Percentiles rank a stretch among this genome's conserved stretches.
Conservation (phyloP, 2,329 filamentous ascomycete species). For the Penicillium hesseltinei region DNA sequence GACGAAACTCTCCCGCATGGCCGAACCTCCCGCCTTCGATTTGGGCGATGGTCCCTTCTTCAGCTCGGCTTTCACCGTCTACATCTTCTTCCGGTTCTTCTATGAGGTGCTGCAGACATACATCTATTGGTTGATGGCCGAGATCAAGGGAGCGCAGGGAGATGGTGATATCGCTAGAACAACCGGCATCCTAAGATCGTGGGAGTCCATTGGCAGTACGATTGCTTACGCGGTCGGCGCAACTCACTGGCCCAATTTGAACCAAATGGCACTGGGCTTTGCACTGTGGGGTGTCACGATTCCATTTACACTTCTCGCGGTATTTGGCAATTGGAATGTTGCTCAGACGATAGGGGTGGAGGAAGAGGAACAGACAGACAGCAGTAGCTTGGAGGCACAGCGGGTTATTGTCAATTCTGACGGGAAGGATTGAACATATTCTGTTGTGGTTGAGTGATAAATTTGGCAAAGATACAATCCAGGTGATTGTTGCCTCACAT, state of each 20-base stretch:
- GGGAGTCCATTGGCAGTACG: constrained; percentile 35
- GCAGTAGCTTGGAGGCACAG: constrained; percentile 13
- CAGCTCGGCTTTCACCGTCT: constrained; percentile 45
- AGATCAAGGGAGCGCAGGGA: constrained; percentile 25
- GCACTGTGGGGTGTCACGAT: constrained; percentile 30
- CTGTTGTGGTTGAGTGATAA: not conserved
- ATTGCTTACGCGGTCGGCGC: constrained; percentile 34
- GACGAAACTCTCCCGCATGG: constrained; percentile 48
- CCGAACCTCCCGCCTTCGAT: constrained; percentile 44
- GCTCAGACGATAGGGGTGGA: not conserved
- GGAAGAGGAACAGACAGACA: constrained; percentile 4
- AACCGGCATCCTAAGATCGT: constrained; percentile 33
- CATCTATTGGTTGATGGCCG: constrained; percentile 52
- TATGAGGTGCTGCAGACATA: constrained; percentile 55
- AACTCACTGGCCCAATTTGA: constrained; percentile 30
- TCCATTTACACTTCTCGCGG: constrained; percentile 18
- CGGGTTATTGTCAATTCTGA: constrained; percentile 5
- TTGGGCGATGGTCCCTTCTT: constrained; percentile 23
- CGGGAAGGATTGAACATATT: not conserved
- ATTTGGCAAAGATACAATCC: not conserved
- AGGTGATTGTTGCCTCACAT: not conserved
- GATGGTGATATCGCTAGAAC: constrained; percentile 34
- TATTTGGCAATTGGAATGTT: constrained; percentile 19
- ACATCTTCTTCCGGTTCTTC: constrained; percentile 52
- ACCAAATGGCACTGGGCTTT: constrained; percentile 35